Conservation (phyloP, 768 basidiomycete species). For the Suillus subluteus region DNA sequence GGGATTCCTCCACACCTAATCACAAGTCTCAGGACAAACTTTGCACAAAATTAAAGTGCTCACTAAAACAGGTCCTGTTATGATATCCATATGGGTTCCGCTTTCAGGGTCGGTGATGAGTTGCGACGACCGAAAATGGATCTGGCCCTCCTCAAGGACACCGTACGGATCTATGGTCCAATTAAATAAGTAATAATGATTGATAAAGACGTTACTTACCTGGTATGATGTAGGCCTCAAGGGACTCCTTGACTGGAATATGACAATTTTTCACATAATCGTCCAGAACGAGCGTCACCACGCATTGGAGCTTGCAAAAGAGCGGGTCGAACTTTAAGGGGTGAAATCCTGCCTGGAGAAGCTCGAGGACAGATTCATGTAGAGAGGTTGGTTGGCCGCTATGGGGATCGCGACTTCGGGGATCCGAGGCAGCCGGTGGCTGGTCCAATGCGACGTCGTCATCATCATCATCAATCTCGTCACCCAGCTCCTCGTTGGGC, state of each 20-base stretch:
- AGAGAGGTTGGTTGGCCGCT: conserved; percentile 31
- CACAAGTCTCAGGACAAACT: not conserved
- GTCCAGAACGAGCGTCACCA: conserved; percentile 48
- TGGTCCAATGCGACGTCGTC: conserved; percentile 7
- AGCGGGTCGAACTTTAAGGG: conserved; percentile 45
- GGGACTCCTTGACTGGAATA: conserved; percentile 55
- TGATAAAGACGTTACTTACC: conserved; percentile 43
- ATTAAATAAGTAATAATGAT: conserved; percentile 2
- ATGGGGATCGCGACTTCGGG: conserved; percentile 13
- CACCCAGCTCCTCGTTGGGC: conserved; percentile 40
- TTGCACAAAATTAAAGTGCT: conserved; percentile 19
- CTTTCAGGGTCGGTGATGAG: conserved; percentile 32
- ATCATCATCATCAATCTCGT: conserved; percentile 32
- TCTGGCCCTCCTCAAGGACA: conserved; percentile 60
- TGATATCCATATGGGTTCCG: conserved; percentile 43
- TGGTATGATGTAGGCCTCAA: conserved; percentile 68
- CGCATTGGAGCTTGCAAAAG: conserved; percentile 48
- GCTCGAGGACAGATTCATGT: conserved; percentile 53
- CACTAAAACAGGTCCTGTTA: conserved; percentile 68
- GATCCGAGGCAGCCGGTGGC: conserved; percentile 4
- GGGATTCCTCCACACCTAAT: conserved; percentile 59
- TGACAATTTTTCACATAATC: conserved; percentile 56
- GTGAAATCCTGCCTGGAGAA: conserved; percentile 69
- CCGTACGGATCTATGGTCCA: conserved; percentile 59
- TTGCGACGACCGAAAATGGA: conserved; percentile 55